Evolutionary conservation across 495 filamentous ascomycete genomes (phyloP), one percentile per base, ranked within the genome.

Genomic region (Ramalina intermedia): DNA sequence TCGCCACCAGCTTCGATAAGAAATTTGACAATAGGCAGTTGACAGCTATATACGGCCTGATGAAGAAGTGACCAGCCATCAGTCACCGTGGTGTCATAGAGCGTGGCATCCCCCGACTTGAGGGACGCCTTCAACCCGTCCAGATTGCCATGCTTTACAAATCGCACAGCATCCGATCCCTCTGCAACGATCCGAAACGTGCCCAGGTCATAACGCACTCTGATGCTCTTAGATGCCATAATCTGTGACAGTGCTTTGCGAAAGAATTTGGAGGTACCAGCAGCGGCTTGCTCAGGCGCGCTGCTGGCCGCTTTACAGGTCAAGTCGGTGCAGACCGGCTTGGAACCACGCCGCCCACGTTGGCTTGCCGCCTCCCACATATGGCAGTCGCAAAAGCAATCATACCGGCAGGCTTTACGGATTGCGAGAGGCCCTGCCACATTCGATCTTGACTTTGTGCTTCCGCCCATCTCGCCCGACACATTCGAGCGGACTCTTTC

Each of bases 41-140:
- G 49, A 9, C 49, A 42, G 18, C 46, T 51, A 21, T 51, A 51
- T 14, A 42, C 42, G n/a, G 49, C 49, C 0, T 43, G 47, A 43
- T 53, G 50, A 21, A 53, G 50, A 42, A 53, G 50, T 27, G 50
- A 53, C 50, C 50, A 53, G 21, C 50, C 50, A 53, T 53, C 50
- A 17, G 50, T 45, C 20, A 20, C 18, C 18, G 50, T 39, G 16
- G 50, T 53, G 11, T 53, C 50, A 37, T 39, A 48, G 14, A 53
- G 38, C 23, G 50, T 53, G 13, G 50, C 50, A 16, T 53, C 50
- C 4, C 50, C 50, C 9, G 16, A 36, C 14, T 43, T 1, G 11
- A 53, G 40, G 33, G 24, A 53, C 13, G 1, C 17, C 39, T 48
- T 53, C 17, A 53, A 29, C 35, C 43, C 48, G 23, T 53, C 50